Evolutionary conservation across 805 yeast genomes (phyloP).

Genomic region (Spathaspora passalidarum): DNA sequence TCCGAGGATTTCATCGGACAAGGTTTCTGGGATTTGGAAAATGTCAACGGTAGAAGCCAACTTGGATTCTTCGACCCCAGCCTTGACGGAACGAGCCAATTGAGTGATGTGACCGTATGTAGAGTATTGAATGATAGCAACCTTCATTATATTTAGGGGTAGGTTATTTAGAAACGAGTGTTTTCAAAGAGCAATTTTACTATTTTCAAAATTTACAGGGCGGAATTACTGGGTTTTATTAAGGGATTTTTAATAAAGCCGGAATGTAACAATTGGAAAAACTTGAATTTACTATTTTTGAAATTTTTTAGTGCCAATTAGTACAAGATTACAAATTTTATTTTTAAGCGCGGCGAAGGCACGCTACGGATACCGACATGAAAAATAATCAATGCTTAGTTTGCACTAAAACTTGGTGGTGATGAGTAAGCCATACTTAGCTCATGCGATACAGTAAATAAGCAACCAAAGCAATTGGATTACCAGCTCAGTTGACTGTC

Average conservation of each 20-base stretch:
- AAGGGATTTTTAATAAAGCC: background rate
- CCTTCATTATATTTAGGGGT: slow-evolving; percentile 30
- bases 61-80: slow-evolving; percentile 70
- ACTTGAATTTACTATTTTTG: background rate
- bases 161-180: background rate
- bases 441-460: no score
- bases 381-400: background rate
- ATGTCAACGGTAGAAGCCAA: slow-evolving; percentile 56
- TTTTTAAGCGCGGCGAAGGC: background rate
- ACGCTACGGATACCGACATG: background rate
- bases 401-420: no score
- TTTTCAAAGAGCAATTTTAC: no score
- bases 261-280: background rate
- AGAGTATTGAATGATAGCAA: slow-evolving; percentile 78
- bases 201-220: no score
- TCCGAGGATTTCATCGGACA: slow-evolving; percentile 57
- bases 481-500: no score
- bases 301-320: background rate
- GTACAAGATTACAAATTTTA: background rate
- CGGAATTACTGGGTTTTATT: background rate
- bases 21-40: slow-evolving; percentile 79
- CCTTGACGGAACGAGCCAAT: slow-evolving; percentile 65
- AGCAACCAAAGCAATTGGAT: no score
- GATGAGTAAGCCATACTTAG: no score
- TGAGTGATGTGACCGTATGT: slow-evolving; percentile 73